A percentile compares a stretch with the other conserved stretches of the same genome.
Conservation (phyloP, 148 eudicot species). For the Rhododendron vialii region DNA sequence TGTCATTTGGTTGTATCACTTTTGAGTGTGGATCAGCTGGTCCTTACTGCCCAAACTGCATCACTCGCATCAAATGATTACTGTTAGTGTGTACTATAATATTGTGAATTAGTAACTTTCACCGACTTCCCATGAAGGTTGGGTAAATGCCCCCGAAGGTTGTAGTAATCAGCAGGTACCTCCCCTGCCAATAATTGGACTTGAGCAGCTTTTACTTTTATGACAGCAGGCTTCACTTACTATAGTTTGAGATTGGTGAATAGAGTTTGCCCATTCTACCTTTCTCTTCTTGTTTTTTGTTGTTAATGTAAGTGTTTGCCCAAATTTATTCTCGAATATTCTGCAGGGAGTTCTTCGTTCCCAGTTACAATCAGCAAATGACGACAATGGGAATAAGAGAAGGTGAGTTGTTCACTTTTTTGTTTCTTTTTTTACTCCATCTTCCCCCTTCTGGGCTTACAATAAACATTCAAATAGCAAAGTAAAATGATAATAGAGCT, state of each 20-base stretch:
- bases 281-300: not conserved
- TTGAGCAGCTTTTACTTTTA: not conserved
- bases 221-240: not conserved
- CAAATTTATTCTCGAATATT: slow-evolving; percentile 6
- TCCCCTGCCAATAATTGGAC: not conserved
- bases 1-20: not conserved
- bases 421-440: not conserved
- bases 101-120: not conserved
- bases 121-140: not conserved
- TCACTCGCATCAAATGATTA: not conserved
- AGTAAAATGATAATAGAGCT: not conserved
- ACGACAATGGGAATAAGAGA: slow-evolving; percentile 62
- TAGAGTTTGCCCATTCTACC: not conserved
- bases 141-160: not conserved
- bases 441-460: not conserved
- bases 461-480: not conserved
- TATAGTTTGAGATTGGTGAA: not conserved
- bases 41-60: not conserved
- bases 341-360: slow-evolving; percentile 73
- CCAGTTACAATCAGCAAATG: slow-evolving; percentile 76
- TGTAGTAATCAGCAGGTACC: not conserved
- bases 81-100: not conserved
- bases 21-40: not conserved
- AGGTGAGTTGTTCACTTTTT: slow-evolving; percentile 32
- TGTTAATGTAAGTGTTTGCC: not conserved